Evolutionary conservation across 2,329 filamentous ascomycete species (phyloP).

Genomic region (Alternaria arborescens): DNA sequence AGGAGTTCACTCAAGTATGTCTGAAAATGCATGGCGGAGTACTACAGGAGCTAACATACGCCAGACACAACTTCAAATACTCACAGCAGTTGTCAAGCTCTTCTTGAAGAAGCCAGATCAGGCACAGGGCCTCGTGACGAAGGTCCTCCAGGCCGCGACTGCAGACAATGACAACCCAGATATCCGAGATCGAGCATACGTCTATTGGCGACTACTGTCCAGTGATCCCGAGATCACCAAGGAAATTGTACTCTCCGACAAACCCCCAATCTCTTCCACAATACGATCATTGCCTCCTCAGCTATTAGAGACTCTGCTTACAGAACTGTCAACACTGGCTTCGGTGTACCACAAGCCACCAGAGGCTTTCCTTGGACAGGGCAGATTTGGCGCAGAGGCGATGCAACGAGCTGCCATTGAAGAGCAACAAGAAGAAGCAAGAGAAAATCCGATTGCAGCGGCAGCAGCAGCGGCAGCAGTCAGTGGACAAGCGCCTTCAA

Average conservation of each 20-base stretch:
- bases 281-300: conserved; percentile 86
- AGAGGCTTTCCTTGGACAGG: conserved; percentile 96
- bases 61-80: conserved; percentile 95
- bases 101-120: conserved; percentile 97
- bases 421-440: conserved; percentile 90
- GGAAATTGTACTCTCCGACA: conserved; percentile 91
- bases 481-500: conserved; percentile 70
- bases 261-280: conserved; percentile 92
- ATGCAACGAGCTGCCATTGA: conserved; percentile 96
- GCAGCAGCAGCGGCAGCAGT: conserved; percentile 73
- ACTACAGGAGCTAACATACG: conserved; percentile 41
- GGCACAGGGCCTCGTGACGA: conserved; percentile 89
- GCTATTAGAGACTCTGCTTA: conserved; percentile 87
- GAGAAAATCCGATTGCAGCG: conserved; percentile 92
- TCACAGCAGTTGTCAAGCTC: conserved; percentile 95
- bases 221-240: conserved; percentile 91
- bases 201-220: conserved; percentile 96
- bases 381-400: conserved; percentile 89
- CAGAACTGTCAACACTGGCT: conserved; percentile 90
- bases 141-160: conserved; percentile 90
- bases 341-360: conserved; percentile 99
- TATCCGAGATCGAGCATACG: conserved; percentile 94
- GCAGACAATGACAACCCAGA: conserved; percentile 97
- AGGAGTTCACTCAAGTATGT: conserved; percentile 91
- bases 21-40: neutral